Evolutionary conservation across 1,284 basidiomycete species (phyloP), one percentile per base, ranked within the genome.

Genomic region (Coriolopsis trogii): DNA sequence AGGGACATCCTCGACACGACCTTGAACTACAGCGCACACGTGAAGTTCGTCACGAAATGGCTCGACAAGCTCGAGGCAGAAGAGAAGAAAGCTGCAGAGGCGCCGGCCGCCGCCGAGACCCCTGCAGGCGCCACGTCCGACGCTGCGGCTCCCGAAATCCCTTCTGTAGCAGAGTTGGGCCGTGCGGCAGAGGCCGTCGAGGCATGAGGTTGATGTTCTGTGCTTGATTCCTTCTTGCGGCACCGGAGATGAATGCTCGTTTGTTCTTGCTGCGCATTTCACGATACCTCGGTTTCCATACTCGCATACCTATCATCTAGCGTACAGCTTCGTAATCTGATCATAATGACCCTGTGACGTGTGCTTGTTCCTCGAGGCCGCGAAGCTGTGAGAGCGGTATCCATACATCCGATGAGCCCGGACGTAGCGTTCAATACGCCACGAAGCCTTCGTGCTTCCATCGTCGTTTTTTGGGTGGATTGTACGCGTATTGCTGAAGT

Each of bases 41-140:
- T 77, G 31, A 84, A 83, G 62, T 89, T 90, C 58, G 83, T 89
- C 10, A 74, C 80, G 41, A 81, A 82, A 61, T 83, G 82, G 73
- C 72, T 91, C 25, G 76, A 78, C 51, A 80, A 76, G 59, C 65
- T 85, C 43, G 72, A 74, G 37, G 66, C 65, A 39, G 72, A 78
- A 62, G 66, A 72, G 31, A 66, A 64, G 50, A 47, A 63, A 28
- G 58, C 39, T 5, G 26, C 59, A 15, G 34, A 51, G 26, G 59
- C 56, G 25, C 34, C 55, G 34, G 52, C 53, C 25, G 42, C 55
- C 16, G 46, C 53, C 33, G 55, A 46, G 18, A 53, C 30, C 23
- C 30, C 56, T 26, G 52, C 60, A 36, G 53, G 31, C 10, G n/a
- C 42, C 26, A 25, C 49, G 40, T 34, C 51, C 12, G 24, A 25